phyloP scores from a whole-genome alignment of 2,329 filamentous ascomycete genomes.

The Cercospora janseana region DNA sequence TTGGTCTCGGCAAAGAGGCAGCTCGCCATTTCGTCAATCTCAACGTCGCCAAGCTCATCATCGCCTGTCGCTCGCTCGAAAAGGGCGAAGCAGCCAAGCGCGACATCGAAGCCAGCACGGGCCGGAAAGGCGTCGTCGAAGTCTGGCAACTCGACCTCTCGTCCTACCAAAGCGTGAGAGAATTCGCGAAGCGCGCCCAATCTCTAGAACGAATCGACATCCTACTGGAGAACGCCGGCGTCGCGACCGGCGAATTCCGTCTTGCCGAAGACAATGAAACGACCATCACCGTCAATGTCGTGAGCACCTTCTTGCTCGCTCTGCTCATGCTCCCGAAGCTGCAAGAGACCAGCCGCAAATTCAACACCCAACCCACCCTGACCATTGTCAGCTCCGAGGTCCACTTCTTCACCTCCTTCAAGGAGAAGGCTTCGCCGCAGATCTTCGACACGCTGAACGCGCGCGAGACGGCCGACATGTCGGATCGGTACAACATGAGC shows the following conservation, averaged over 20 bases:
- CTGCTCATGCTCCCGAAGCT: constrained; percentile 54
- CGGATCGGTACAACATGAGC: constrained; percentile 45
- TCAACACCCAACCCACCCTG: constrained; percentile 39
- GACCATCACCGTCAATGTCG: constrained; percentile 54
- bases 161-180: constrained; percentile 41
- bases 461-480: constrained; percentile 39
- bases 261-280: constrained; percentile 48
- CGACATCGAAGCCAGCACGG: constrained; percentile 41
- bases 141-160: constrained; percentile 50
- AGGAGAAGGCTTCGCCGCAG: constrained; percentile 39
- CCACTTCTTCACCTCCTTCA: constrained; percentile 38
- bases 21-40: constrained; percentile 45
- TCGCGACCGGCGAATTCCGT: constrained; percentile 40
- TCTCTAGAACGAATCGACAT: constrained; percentile 38
- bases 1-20: constrained; percentile 50
- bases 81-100: constrained; percentile 48
- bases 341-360: constrained; percentile 40
- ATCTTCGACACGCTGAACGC: constrained; percentile 43
- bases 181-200: constrained; percentile 37
- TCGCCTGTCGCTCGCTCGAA: constrained; percentile 44
- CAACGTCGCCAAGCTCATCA: constrained; percentile 44
- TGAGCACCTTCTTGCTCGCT: constrained; percentile 53
- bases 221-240: constrained; percentile 43
- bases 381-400: constrained; percentile 47
- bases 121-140: constrained; percentile 39